Conservation (phyloP, 768 basidiomycete species). For the Boletus reticuloceps region DNA sequence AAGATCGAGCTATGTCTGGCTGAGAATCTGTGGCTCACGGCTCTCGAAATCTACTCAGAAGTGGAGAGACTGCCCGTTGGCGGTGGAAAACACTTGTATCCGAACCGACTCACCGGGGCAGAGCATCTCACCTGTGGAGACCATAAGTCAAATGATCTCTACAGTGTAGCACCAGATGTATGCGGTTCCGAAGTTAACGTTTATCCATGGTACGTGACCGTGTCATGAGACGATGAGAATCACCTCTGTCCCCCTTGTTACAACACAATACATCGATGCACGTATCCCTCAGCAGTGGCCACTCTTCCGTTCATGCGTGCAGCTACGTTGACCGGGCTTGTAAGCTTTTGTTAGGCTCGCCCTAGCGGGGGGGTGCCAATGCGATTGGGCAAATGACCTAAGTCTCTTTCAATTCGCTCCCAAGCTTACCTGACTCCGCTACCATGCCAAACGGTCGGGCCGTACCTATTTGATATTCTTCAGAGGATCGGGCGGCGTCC, state of each 20-base stretch:
- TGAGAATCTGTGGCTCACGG: not conserved
- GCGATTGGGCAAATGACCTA: constrained; percentile 50
- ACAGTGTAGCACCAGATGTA: not conserved
- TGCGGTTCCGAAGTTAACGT: not conserved
- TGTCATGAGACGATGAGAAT: no score
- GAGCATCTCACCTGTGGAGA: not conserved
- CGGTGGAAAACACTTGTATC: not conserved
- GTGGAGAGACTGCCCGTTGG: not conserved
- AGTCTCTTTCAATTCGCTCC: constrained; percentile 40
- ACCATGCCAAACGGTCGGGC: constrained; percentile 45
- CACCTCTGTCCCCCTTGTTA: not conserved
- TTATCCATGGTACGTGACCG: constrained; percentile 5
- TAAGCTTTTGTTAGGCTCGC: constrained; percentile 2
- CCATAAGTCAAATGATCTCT: not conserved
- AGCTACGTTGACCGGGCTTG: constrained; percentile 2
- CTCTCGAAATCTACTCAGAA: not conserved
- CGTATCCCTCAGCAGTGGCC: not conserved
- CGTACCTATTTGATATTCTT: constrained; percentile 49
- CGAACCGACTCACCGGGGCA: not conserved
- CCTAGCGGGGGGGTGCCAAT: constrained; percentile 15
- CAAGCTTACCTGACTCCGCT: constrained; percentile 37
- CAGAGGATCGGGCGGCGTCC: constrained; percentile 71
- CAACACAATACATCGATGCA: not conserved
- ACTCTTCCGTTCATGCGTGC: not conserved
- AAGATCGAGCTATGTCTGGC: not conserved